These are phyloP conservation scores for Moesziomyces sp. DNA, from an alignment of 1,284 basidiomycete species.

Conservation along the genomic window DNA sequence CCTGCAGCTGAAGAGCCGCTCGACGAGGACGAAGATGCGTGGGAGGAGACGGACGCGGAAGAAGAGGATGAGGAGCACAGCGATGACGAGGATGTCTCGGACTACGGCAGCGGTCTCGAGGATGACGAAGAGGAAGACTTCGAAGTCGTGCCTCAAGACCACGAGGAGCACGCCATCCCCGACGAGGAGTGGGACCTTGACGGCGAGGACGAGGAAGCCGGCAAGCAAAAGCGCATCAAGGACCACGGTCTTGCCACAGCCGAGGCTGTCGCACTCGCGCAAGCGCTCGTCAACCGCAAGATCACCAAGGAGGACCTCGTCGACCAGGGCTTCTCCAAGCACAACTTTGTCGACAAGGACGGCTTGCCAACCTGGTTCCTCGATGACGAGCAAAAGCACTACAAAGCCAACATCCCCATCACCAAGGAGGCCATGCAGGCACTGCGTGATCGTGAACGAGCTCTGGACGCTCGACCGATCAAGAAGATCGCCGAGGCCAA, in stretches of 20 bases:
- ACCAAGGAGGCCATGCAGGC: constrained; percentile 94
- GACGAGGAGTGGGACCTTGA: constrained; percentile 83
- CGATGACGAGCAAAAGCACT: constrained; percentile 92
- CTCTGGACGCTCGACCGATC: constrained; percentile 95
- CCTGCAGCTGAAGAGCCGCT: constrained; percentile 68
- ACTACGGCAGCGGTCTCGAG: constrained; percentile 18
- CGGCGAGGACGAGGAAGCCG: constrained; percentile 78
- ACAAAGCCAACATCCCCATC: constrained; percentile 93
- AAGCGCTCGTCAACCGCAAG: constrained; percentile 89
- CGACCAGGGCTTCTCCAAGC: constrained; percentile 95
- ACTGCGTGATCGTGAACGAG: constrained; percentile 88
- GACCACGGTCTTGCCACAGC: constrained; percentile 87
- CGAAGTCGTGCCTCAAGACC: constrained; percentile 59
- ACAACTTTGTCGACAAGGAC: constrained; percentile 86
- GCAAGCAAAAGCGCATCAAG: constrained; percentile 77
- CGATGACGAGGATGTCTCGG: constrained; percentile 34
- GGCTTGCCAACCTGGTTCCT: constrained; percentile 95
- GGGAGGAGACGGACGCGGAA: constrained; percentile 68
- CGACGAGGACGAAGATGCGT: constrained; percentile 66
- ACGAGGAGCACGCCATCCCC: constrained; percentile 79
- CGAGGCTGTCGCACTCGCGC: constrained; percentile 91
- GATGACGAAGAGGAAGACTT: constrained; percentile 58
- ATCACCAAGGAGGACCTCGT: constrained; percentile 88
- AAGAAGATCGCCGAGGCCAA: constrained; percentile 99
- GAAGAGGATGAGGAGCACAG: constrained; percentile 64